These are phyloP conservation scores for Edaphochlamys debaryana DNA, from an alignment of 139 green algal species.

Conservation along the genomic window DNA sequence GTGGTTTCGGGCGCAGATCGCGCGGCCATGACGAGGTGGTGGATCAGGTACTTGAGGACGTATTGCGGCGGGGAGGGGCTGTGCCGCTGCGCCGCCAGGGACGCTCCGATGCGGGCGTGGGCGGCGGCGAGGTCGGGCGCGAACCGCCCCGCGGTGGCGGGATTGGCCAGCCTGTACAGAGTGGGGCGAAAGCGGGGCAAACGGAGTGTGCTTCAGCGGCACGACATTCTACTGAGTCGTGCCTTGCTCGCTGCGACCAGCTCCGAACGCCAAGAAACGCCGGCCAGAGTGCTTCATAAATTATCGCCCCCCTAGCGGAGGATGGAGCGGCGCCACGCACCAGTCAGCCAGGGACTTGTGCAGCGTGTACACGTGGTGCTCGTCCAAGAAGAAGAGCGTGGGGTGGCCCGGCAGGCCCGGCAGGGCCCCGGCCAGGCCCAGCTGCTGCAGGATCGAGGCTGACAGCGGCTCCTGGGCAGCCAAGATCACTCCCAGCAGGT, in stretches of 20 bases:
- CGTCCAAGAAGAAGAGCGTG: not conserved
- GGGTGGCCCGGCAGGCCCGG: not conserved
- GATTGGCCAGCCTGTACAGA: not conserved
- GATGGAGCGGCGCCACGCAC: too few relatives aligned
- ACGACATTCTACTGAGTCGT: too few relatives aligned
- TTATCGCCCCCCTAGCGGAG: too few relatives aligned
- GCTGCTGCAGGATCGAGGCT: not conserved
- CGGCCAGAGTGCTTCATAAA: too few relatives aligned
- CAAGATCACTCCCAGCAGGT: not conserved
- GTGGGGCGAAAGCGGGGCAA: too few relatives aligned
- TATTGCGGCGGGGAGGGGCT: not conserved
- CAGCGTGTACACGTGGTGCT: not conserved
- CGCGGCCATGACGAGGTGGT: not conserved
- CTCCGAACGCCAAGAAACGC: too few relatives aligned
- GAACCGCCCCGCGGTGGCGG: not conserved
- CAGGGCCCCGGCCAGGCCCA: not conserved
- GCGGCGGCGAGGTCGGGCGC: not conserved
- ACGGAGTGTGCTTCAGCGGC: too few relatives aligned
- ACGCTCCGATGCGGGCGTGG: not conserved
- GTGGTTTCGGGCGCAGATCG: not conserved
- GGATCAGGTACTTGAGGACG: not conserved
- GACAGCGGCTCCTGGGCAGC: constrained; percentile 7
- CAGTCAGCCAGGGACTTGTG: constrained; percentile 4
- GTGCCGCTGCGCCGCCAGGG: not conserved
- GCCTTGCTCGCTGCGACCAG: too few relatives aligned